Base-by-base conservation (phyloP, 805 yeast species). In the Blastobotrys robertii region DNA sequence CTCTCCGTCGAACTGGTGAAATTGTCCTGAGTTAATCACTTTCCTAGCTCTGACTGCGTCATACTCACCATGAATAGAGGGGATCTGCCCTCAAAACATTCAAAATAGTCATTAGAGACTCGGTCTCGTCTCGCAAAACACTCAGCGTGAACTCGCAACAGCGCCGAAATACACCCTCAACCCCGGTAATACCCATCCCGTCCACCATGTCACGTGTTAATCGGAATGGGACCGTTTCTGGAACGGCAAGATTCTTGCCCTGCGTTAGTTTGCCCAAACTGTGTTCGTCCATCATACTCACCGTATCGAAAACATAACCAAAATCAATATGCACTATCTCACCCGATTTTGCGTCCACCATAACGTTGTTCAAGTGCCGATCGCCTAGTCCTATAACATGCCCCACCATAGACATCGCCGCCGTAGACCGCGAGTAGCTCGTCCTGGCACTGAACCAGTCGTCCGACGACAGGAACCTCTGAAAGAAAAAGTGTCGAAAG, bases 261-360 rank as follows among this genome's bases (percentile, higher is more conserved):
- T 11, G 15, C 22, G 33, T 5, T 22, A 22, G 7, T 28, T 11
- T 8, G 11, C 10, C 9, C 14, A 9, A 15, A 11, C n/a, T 22
- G 5, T 13, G 11, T 33, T 12, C 13, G 14, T 33, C 16, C 10
- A 4, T 13, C 11, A 3, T 13, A 33, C 47, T 31, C 34, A 44
- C 47, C 55, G 87, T 96, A 59, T 92, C 98, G 65, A 92, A 92
- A 0, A 97, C 94, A 37, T 92, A 88, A 0, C 98, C 99, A 12
- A 92, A 65, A 60, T 92, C 99, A 51, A 92, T 94, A 58, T 94
- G 98, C 19, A 92, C 79, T 0, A 96, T 94, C 53, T 88, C 96
- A 0, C 97, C 97, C 0, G 84, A 72, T n/a, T 59, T 55, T 39
- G 70, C 69, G 59, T 92, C 97, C n/a, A 92, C 57, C 38, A 92